phyloP scores from a whole-genome alignment of 2,329 filamentous ascomycete species.

The Pseudodiploospora longispora region DNA sequence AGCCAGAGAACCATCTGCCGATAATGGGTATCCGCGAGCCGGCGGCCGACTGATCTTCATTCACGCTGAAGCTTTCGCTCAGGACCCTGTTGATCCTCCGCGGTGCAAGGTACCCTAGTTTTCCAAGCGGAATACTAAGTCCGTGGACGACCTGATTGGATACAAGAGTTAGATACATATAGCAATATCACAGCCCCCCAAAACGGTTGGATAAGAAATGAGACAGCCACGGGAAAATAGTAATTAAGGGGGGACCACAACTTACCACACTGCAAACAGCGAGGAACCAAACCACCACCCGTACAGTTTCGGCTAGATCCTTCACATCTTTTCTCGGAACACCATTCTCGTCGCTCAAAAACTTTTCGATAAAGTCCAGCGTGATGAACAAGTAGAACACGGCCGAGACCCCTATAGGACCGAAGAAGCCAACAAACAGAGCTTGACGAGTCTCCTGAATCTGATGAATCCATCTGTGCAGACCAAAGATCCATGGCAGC shows the following conservation, averaged over 20 bases:
- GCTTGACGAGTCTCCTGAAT: conserved; percentile 69
- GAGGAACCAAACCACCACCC: conserved; percentile 78
- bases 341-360: conserved; percentile 47
- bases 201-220: not conserved
- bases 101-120: conserved; percentile 55
- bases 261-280: conserved; percentile 74
- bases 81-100: conserved; percentile 42
- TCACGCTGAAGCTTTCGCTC: conserved; percentile 14
- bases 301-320: conserved; percentile 56
- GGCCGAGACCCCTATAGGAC: conserved; percentile 82
- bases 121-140: conserved; percentile 70
- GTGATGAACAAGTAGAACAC: conserved; percentile 84
- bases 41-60: conserved; percentile 5
- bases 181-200: not conserved
- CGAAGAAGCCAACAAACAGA: conserved; percentile 85
- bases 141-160: conserved; percentile 60
- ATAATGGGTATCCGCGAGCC: conserved; percentile 1
- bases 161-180: conserved; percentile 18
- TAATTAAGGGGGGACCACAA: conserved; percentile 9
- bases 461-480: conserved; percentile 71
- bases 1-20: conserved; percentile 48
- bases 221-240: not conserved
- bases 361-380: conserved; percentile 58
- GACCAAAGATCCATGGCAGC: conserved; percentile 64
- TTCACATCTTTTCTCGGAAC: conserved; percentile 56